Conservation (phyloP, 23 red algal genomes). For the Pyropia haitanensis region DNA sequence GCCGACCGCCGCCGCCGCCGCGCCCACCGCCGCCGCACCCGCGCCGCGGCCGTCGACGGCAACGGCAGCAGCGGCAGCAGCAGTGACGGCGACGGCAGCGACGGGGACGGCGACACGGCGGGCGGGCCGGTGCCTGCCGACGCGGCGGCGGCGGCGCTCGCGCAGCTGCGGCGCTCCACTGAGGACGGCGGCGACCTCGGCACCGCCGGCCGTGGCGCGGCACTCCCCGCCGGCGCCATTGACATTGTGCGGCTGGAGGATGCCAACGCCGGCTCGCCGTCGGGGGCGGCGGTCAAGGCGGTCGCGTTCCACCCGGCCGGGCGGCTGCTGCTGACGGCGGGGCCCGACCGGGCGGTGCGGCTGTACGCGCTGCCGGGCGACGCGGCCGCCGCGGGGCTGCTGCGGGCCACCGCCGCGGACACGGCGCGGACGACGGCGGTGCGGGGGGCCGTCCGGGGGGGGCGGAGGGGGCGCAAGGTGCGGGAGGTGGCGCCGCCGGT, state of each 20-base stretch:
- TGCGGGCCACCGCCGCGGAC: too few species aligned
- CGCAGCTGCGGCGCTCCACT: background rate
- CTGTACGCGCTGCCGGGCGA: slow-evolving; percentile 8
- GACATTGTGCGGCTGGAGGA: slow-evolving; percentile 31
- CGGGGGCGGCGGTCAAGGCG: slow-evolving; percentile 25
- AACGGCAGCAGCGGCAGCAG: background rate
- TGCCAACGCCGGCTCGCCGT: slow-evolving; percentile 46
- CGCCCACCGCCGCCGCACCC: too few species aligned
- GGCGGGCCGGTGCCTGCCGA: slow-evolving; percentile 5
- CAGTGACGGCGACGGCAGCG: slow-evolving; percentile 7
- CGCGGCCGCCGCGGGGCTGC: background rate
- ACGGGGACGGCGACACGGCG: slow-evolving; percentile 17
- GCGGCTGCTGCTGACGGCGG: slow-evolving; percentile 51
- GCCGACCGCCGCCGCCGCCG: too few species aligned
- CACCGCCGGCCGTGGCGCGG: slow-evolving; percentile 1
- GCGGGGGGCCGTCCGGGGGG: too few species aligned
- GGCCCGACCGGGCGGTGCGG: slow-evolving; percentile 63
- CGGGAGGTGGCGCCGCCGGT: too few species aligned
- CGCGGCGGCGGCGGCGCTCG: slow-evolving; percentile 13
- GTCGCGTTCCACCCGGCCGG: slow-evolving; percentile 68
- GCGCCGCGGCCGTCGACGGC: too few species aligned
- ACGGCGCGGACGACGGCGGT: too few species aligned
- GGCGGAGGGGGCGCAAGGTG: too few species aligned
- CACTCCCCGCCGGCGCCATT: slow-evolving; percentile 5
- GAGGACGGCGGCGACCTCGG: slow-evolving; percentile 1